Evolutionary conservation across 1,284 basidiomycete species (phyloP), one percentile per base, ranked within the genome.

Genomic region (Puccinia coronata): DNA sequence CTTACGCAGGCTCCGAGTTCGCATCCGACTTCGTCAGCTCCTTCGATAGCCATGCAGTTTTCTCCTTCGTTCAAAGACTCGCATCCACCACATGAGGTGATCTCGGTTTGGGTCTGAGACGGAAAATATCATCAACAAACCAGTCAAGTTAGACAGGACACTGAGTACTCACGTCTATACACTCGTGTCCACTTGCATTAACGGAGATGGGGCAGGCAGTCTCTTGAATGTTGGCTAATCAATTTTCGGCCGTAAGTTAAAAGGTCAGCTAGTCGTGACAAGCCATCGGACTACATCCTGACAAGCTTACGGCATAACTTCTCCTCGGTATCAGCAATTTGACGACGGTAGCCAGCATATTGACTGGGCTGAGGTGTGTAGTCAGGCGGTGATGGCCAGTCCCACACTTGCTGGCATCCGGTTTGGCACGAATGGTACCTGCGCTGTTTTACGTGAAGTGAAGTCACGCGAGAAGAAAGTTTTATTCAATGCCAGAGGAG

Each of bases 71-170:
- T 67, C 43, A 25, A 49, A 11, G 75, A 65, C 0, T 49, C 75
- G n/a, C 75, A 77, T 34, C 75, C 75, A 23, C 75, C 75, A 49
- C 75, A 77, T 23, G 75, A 77, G 14, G 59, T 67, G 43, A 77
- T 51, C 67, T 77, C 75, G 12, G 47, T 36, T 77, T 77, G 23
- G 20, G 41, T 41, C 73, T 75, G 20, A 4, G 16, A 53, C 28
- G 2, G 34, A 34, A 4, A 61, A 61, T 14, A 3, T 39, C 14
- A 41, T 28, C n/a, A 61, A 8, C 11, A 14, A 5, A 23, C 31
- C 31, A 31, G 57, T 25, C 25, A 23, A 41, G 18, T 14, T 36
- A 12, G 36, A 31, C 43, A 18, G 57, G 2, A 28, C 1, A 18
- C 11, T n/a, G n/a, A n/a, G n/a, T 25, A 36, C 73, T 75, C n/a